Base-by-base conservation (phyloP, 169 alveolate genomes). In the Plasmodium sp. region DNA sequence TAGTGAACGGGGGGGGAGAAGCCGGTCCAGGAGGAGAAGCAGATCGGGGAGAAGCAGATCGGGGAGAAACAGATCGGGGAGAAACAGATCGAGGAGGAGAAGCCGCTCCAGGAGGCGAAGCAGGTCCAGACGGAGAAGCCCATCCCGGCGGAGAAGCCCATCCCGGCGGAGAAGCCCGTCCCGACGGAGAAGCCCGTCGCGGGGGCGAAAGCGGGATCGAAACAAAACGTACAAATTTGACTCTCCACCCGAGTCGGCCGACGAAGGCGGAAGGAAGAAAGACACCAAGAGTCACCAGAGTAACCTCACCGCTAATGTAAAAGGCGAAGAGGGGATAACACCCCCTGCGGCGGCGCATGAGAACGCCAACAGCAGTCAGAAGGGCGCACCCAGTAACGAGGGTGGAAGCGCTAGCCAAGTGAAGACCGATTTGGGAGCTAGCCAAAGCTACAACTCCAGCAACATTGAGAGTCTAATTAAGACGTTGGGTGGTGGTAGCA, bases 171-270 rank as follows among this genome's bases (percentile, higher is more conserved):
- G 84, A n/a, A 3, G 36, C n/a, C n/a, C n/a, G n/a, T n/a, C n/a
- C n/a, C n/a, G n/a, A n/a, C n/a, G n/a, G n/a, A n/a, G n/a, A 0
- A 81, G 88, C 39, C 7, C 41, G 33, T 9, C 71, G 14, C 1
- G 33, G 31, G 31, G 58, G 74, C 3, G 58, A 39, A 1, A 41
- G 6, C 16, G 54, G 36, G 93, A 86, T 9, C 39, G 82, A 6
- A 18, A 43, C 71, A 84, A 84, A 72, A 86, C 18, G 34, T 86
- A 86, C 45, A 86, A 86, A 56, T 86, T 86, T 77, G 93, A 86
- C 56, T 86, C 93, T 43, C 93, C 93, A 10, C 93, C 93, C 3
- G 74, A 77, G 22, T 86, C 93, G 22, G 41, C 14, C 36, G 67
- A 79, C 16, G 93, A 86, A 6, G 54, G 31, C 1, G 58, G n/a